phyloP scores from a whole-genome alignment of 306 rosid genomes.

The Neltuma alba region DNA sequence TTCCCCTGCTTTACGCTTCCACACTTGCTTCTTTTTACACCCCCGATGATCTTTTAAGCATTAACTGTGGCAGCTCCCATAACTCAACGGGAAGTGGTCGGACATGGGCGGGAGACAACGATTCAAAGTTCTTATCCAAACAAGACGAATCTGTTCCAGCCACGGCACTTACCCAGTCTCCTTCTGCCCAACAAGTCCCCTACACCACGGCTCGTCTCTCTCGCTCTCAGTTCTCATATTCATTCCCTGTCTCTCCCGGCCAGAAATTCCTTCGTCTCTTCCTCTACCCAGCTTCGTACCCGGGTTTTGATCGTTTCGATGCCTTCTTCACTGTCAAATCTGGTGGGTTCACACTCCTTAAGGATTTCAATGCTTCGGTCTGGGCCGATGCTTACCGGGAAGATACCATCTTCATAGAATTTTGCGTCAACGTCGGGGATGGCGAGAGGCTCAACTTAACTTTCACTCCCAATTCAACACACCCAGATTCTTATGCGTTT shows the following conservation, averaged over 20 bases:
- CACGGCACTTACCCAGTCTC: not conserved
- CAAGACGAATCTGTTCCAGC: not conserved
- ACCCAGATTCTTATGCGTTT: slow-evolving; percentile 25
- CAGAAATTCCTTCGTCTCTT: slow-evolving; percentile 34
- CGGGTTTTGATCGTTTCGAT: not conserved
- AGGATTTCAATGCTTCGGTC: slow-evolving; percentile 36
- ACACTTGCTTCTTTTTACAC: not conserved
- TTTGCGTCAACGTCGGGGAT: slow-evolving; percentile 16
- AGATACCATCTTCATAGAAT: slow-evolving; percentile 31
- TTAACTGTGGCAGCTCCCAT: not conserved
- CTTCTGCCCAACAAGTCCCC: slow-evolving; percentile 32
- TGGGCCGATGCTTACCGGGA: slow-evolving; percentile 3
- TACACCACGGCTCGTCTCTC: slow-evolving; percentile 37
- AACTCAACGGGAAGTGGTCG: not conserved
- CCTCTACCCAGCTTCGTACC: slow-evolving; percentile 29
- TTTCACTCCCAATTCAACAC: not conserved
- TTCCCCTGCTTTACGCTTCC: too few species aligned
- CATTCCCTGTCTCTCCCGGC: slow-evolving; percentile 26
- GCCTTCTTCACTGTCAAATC: slow-evolving; percentile 40
- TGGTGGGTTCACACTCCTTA: slow-evolving; percentile 33
- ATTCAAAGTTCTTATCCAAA: not conserved
- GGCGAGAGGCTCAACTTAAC: not conserved
- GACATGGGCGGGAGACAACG: slow-evolving; percentile 8
- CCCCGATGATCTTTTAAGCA: slow-evolving; percentile 6
- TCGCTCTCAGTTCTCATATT: slow-evolving; percentile 44